Evolutionary conservation across 2,329 filamentous ascomycete species (phyloP).

Genomic region (Ophiobolus disseminans): DNA sequence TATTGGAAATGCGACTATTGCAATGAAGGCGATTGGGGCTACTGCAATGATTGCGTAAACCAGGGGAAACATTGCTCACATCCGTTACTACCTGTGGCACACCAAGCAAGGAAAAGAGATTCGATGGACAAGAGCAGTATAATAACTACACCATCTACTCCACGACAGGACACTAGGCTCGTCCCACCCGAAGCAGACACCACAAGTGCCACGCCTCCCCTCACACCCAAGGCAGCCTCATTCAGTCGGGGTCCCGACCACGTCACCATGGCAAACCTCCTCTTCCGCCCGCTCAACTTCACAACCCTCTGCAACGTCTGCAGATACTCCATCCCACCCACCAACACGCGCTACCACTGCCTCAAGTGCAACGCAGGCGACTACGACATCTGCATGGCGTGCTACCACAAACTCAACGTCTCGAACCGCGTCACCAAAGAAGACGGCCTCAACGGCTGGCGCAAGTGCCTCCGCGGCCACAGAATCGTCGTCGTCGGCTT

Average conservation of each 20-base stretch:
- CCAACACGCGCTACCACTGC: slow-evolving; percentile 79
- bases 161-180: slow-evolving; percentile 30
- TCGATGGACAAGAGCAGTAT: slow-evolving; percentile 10
- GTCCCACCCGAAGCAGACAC: slow-evolving; percentile 34
- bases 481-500: slow-evolving; percentile 85
- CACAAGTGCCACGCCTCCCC: slow-evolving; percentile 43
- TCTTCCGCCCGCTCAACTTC: slow-evolving; percentile 74
- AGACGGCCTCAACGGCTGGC: slow-evolving; percentile 82
- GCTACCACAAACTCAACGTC: slow-evolving; percentile 73
- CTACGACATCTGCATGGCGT: slow-evolving; percentile 82
- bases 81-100: slow-evolving; percentile 76
- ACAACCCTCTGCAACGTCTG: slow-evolving; percentile 82
- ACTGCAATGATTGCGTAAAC: slow-evolving; percentile 87
- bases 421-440: slow-evolving; percentile 72
- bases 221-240: slow-evolving; percentile 53
- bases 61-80: slow-evolving; percentile 83
- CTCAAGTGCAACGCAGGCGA: slow-evolving; percentile 78
- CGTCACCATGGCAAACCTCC: slow-evolving; percentile 42
- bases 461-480: slow-evolving; percentile 79
- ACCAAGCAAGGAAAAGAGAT: slow-evolving; percentile 52
- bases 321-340: slow-evolving; percentile 72
- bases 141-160: slow-evolving; percentile 22
- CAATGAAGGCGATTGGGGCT: slow-evolving; percentile 94
- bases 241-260: slow-evolving; percentile 47
- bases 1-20: slow-evolving; percentile 90